Evolutionary conservation across 257 asterid species (phyloP), one percentile per base, ranked within the genome.

Genomic region (Solanum megistacrolobum): DNA sequence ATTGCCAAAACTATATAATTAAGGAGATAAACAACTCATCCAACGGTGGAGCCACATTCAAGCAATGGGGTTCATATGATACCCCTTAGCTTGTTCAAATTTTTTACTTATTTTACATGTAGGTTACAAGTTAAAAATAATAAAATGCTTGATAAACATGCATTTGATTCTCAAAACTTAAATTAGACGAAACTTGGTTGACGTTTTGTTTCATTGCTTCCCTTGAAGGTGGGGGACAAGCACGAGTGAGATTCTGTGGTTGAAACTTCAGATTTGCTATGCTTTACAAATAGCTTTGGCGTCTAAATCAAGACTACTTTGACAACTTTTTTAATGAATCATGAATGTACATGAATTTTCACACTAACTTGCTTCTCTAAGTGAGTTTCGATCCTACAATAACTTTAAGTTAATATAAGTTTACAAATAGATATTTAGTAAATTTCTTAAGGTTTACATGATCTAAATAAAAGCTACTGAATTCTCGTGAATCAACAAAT

Each of bases 211-310:
- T 48, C 9, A 39, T 16, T n/a, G 34, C 5, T 27, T 14, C 66
- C 71, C 32, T 48, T 20, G 48, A 74, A 74, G 82, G 82, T 74
- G 48, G 48, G 82, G 48, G 48, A 74, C 39, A 86, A 32, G 73
- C 86, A 86, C 87, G 86, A 39, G 88, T 65, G 88, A 78, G 87
- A 88, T 86, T 78, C 43, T 66, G 69, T 21, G 14, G 88, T 88
- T 87, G 84, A 66, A 66, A 75, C 6, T 34, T 76, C 74, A 27
- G 86, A 88, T 85, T 85, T 88, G 27, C 43, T 72, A 16, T 31
- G 4, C 41, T 32, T 72, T 72, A 32, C 25, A 72, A 32, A 71
- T 14, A 72, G 27, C 43, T 72, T 32, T 32, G 18, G 43, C 25
- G 43, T 32, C n/a, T 72, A 72, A 36, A 71, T 71, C n/a, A 71